phyloP scores from a whole-genome alignment of 495 filamentous ascomycete genomes.

The Annulohypoxylon nitens region DNA sequence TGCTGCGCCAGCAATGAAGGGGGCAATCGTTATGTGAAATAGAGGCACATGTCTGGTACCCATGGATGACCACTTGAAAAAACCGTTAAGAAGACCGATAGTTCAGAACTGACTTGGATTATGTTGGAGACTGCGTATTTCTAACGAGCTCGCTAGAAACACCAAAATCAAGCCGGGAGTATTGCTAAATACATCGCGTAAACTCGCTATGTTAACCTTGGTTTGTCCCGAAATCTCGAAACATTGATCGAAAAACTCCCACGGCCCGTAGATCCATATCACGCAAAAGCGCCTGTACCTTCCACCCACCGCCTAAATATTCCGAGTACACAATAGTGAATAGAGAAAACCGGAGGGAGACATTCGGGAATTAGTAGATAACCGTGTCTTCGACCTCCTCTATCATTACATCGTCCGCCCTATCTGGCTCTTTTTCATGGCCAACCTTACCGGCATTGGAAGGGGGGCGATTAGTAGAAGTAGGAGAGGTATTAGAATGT shows the following conservation, averaged over 20 bases:
- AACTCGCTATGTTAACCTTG: conserved; percentile 24
- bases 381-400: conserved; percentile 88
- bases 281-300: conserved; percentile 29
- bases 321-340: conserved; percentile 10
- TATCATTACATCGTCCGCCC: conserved; percentile 77
- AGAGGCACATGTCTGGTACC: neutral
- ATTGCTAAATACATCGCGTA: conserved; percentile 4
- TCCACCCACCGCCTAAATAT: conserved; percentile 15
- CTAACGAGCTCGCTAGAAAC: conserved; percentile 8
- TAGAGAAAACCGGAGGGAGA: conserved; percentile 22
- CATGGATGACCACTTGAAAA: conserved; percentile 4
- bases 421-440: conserved; percentile 66
- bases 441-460: conserved; percentile 50
- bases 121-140: neutral
- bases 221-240: conserved; percentile 40
- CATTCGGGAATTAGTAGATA: conserved; percentile 72
- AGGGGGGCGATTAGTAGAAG: conserved; percentile 50
- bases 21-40: neutral
- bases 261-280: conserved; percentile 19
- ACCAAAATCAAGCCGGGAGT: neutral
- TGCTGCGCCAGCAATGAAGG: neutral
- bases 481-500: conserved; percentile 48
- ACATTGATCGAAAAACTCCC: conserved; percentile 29
- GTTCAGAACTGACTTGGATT: neutral
- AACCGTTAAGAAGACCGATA: neutral